Base-by-base conservation (phyloP, 345 rosid species). In the Moricandia moricandioides region DNA sequence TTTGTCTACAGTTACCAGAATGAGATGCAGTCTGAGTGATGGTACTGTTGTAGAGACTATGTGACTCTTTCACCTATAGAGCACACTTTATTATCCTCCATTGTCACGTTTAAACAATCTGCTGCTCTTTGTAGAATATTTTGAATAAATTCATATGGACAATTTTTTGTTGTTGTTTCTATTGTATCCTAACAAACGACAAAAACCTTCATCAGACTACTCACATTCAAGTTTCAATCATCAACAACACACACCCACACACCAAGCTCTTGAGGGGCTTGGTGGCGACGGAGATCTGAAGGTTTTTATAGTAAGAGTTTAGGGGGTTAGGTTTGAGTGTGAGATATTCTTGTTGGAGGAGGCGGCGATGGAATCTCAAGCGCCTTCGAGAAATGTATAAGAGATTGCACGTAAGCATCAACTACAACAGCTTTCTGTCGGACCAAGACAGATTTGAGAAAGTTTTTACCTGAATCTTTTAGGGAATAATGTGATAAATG, bases 261-360 rank as follows among this genome's bases (percentile, higher is more conserved):
- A n/a, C n/a, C 3, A 84, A 64, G 73, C 58, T 66, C 51, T 52
- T 77, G 63, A 77, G 77, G 4, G 81, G 62, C 1, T 67, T 57
- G 64, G 6, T 39, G 69, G 45, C 71, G 70, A 49, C 8, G 83
- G 72, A 37, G 74, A 56, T 24, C 45, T 51, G 4, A 34, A 24
- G 33, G 4, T 62, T 80, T 37, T 21, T 62, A 81, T n/a, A n/a
- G n/a, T n/a, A n/a, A n/a, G n/a, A n/a, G n/a, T n/a, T n/a, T 63
- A 79, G 6, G 35, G 11, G 75, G 63, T 45, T 75, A 74, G 67
- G 58, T 51, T 65, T 69, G 69, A 56, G 6, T 63, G 67, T 55
- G 71, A 13, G 7, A 62, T 33, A 7, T 52, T 7, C 3, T 54
- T 74, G 40, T 33, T 59, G 24, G 29, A 49, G 13, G 51, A 56